These are phyloP conservation scores for Macrophomina pseudophaseolina DNA, from an alignment of 2,329 filamentous ascomycete genomes.

Conservation along the genomic window DNA sequence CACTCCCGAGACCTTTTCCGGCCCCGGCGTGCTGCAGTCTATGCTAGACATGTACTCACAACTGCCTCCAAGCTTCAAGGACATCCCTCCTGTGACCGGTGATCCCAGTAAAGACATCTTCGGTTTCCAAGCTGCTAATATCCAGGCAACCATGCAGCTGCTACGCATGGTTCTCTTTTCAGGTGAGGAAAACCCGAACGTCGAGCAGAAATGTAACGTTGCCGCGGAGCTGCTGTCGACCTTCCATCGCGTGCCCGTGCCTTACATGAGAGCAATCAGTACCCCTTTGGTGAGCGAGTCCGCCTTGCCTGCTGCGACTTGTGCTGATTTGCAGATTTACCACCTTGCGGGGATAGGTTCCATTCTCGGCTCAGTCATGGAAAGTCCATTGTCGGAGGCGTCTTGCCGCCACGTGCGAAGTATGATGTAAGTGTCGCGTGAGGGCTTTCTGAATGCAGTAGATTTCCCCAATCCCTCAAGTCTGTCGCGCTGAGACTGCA, in stretches of 20 bases:
- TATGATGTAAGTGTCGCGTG: slow-evolving; percentile 40
- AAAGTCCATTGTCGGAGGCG: slow-evolving; percentile 49
- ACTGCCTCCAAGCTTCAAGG: slow-evolving; percentile 39
- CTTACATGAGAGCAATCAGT: slow-evolving; percentile 55
- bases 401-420: slow-evolving; percentile 50
- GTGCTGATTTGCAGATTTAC: slow-evolving; percentile 39
- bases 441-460: neutral
- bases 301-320: neutral
- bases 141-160: slow-evolving; percentile 55
- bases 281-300: slow-evolving; percentile 44
- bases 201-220: slow-evolving; percentile 54
- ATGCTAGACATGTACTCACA: slow-evolving; percentile 36
- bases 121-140: slow-evolving; percentile 58
- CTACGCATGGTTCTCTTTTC: slow-evolving; percentile 55
- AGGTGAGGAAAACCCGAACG: slow-evolving; percentile 39
- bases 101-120: slow-evolving; percentile 47
- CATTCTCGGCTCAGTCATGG: slow-evolving; percentile 56
- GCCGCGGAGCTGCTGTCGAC: slow-evolving; percentile 51
- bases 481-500: neutral
- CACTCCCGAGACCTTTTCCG: slow-evolving; percentile 31
- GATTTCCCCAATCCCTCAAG: neutral
- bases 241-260: slow-evolving; percentile 51
- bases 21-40: slow-evolving; percentile 35
- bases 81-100: slow-evolving; percentile 35
- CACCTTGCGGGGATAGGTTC: slow-evolving; percentile 56